Base-by-base conservation (phyloP, 345 rosid genomes). In the Rubroshorea leprosula region DNA sequence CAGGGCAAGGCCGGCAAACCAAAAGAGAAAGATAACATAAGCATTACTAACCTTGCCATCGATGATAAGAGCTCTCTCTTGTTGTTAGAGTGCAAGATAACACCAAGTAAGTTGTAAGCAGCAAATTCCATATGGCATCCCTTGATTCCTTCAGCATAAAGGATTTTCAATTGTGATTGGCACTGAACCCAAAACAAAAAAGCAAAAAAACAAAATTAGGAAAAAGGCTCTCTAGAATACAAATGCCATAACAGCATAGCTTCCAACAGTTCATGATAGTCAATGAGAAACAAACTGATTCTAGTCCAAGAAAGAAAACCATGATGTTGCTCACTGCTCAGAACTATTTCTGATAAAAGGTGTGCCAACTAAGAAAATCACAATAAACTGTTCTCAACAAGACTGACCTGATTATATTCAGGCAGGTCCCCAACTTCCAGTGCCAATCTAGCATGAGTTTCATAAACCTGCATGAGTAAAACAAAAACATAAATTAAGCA, bases 391-490 rank as follows among this genome's bases (percentile, higher is more conserved):
- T 18, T 39, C 46, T 22, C 18, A 43, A 39, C 47, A 38, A 54
- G 10, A 65, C 80, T 51, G 76, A 94, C 99, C 96, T 94, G 99
- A 81, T 94, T 94, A 78, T 78, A 94, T 77, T 94, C 99, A 0
- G 95, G 78, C 56, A 94, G 74, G 71, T 94, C 99, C 48, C 96
- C 96, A 61, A 72, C 83, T 77, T 94, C 97, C 74, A 94, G 54
- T n/a, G 99, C 83, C 54, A 90, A 77, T 66, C 99, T 87, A 61
- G 96, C 97, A 85, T 94, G 99, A 48, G 95, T 84, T 78, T 94
- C 99, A 78, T 94, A 94, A 54, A 94, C 99, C 99, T 94, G 82
- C 58, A 76, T 43, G 31, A 4, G 15, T 23, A 23, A 18, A 52
- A 71, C 51, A 31, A 12, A 67, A 54, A 47, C 51, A 31, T 23